Evolutionary conservation across 116 monocot genomes (phyloP), one percentile per base, ranked within the genome.

Genomic region (Phalaenopsis hybrid): DNA sequence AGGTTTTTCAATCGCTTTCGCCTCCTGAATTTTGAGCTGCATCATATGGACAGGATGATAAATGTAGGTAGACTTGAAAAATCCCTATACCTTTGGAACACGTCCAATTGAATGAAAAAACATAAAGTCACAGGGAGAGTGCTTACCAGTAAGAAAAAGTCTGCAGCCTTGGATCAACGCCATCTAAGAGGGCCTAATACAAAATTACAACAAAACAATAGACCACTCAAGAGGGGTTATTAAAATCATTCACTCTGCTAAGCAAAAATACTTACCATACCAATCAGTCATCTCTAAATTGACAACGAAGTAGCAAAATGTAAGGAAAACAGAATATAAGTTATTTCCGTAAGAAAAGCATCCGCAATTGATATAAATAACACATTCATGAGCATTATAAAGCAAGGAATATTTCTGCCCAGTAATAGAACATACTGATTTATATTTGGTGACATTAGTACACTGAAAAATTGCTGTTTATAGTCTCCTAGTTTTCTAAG

Each of bases 91-190:
- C 8, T 25, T 67, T 67, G 67, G 67, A 67, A 20, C 37, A 57
- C 44, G 12, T 20, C 9, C 13, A 52, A 44, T 55, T 51, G 44
- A 84, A 46, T 45, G 16, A 20, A 9, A 75, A 75, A 75, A 18
- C 18, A 45, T 45, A 75, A 75, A 75, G 8, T 44, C 46, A 6
- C 4, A 45, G 10, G 20, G 46, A 77, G 44, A 6, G 79, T 6
- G 16, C 70, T 67, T 90, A 99, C 99, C 93, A 77, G 81, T 88
- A 99, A 55, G 44, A 88, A 81, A 99, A 99, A 5, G 95, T 95
- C 73, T 99, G 95, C 73, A 95, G 84, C 79, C 92, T 90, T 82
- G 99, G 95, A 85, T 99, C 95, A 82, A 93, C 86, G 81, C 92
- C 95, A 87, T 92, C 95, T 28, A 85, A 85, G 75, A 88, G 72